phyloP scores from a whole-genome alignment of 768 basidiomycete genomes.

The Kwoniella bestiolae region DNA sequence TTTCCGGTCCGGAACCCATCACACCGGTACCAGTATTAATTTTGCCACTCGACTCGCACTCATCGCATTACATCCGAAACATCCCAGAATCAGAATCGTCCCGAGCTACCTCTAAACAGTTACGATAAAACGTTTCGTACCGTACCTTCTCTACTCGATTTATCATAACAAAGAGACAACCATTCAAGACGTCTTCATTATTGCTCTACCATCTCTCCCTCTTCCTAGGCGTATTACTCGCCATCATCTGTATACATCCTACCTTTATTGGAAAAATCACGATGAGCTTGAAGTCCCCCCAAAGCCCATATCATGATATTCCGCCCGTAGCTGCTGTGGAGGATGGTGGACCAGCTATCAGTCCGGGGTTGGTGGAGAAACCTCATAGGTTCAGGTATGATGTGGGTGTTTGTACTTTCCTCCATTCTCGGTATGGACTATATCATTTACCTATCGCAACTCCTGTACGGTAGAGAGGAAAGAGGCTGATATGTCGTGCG shows the following conservation, averaged over 20 bases:
- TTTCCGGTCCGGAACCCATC: neutral
- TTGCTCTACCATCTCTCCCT: neutral
- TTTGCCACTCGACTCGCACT: neutral
- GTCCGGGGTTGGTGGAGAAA: slow-evolving; percentile 28
- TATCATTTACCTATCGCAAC: too few species aligned
- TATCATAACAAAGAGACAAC: too few species aligned
- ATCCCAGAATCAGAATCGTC: neutral
- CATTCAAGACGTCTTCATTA: slow-evolving; percentile 3
- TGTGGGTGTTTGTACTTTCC: too few species aligned
- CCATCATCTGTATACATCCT: slow-evolving; percentile 6
- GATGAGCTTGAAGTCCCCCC: neutral
- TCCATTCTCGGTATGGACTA: too few species aligned
- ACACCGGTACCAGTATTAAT: neutral
- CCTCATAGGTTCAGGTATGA: slow-evolving; percentile 41
- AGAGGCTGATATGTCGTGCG: too few species aligned
- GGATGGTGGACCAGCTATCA: slow-evolving; percentile 33
- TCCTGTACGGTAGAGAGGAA: too few species aligned
- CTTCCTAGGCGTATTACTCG: neutral
- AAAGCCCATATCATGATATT: slow-evolving; percentile 24
- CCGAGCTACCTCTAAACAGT: neutral
- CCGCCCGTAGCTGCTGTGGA: slow-evolving; percentile 41
- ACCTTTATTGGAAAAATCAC: neutral
- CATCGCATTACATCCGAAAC: neutral
- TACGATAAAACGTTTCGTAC: too few species aligned
- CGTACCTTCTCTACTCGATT: too few species aligned